These are phyloP conservation scores for Taiozyma sp. DNA, from an alignment of 1,139 yeast species.

Conservation along the genomic window DNA sequence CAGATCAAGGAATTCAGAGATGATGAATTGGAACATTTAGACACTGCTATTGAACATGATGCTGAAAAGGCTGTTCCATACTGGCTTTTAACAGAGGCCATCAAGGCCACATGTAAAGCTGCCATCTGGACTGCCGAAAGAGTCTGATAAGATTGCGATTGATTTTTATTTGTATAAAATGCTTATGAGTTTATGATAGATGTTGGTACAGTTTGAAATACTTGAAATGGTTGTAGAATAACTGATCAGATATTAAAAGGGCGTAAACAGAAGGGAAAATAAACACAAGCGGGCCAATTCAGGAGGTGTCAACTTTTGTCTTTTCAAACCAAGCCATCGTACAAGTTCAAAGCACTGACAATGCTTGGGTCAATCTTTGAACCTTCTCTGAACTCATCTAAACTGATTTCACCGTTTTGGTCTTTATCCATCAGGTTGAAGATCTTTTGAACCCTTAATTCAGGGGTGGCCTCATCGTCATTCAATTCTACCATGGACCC, in stretches of 20 bases:
- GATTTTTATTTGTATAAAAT: constrained; percentile 6
- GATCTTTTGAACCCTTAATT: constrained; percentile 76
- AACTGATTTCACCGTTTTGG: constrained; percentile 59
- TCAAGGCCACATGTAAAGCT: constrained; percentile 73
- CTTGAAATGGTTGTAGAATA: neutral
- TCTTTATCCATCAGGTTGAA: constrained; percentile 72
- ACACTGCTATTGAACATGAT: constrained; percentile 88
- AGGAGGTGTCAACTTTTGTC: neutral
- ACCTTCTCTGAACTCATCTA: constrained; percentile 81
- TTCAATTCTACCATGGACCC: constrained; percentile 92
- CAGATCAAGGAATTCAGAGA: constrained; percentile 80
- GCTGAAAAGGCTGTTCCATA: constrained; percentile 94
- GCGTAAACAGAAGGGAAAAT: neutral
- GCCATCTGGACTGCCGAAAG: constrained; percentile 96
- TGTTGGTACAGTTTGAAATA: neutral
- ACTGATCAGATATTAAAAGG: neutral
- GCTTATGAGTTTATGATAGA: neutral
- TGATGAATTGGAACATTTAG: constrained; percentile 92
- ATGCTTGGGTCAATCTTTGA: constrained; percentile 82
- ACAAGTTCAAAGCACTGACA: constrained; percentile 70
- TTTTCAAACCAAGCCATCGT: constrained; percentile 65
- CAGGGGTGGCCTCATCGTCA: constrained; percentile 93
- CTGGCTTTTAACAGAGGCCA: constrained; percentile 78
- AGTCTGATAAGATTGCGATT: constrained; percentile 30
- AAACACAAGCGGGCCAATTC: neutral